phyloP scores from a whole-genome alignment of 225 moss, liverwort and hornwort species.

The Sphagnum tenellum region DNA sequence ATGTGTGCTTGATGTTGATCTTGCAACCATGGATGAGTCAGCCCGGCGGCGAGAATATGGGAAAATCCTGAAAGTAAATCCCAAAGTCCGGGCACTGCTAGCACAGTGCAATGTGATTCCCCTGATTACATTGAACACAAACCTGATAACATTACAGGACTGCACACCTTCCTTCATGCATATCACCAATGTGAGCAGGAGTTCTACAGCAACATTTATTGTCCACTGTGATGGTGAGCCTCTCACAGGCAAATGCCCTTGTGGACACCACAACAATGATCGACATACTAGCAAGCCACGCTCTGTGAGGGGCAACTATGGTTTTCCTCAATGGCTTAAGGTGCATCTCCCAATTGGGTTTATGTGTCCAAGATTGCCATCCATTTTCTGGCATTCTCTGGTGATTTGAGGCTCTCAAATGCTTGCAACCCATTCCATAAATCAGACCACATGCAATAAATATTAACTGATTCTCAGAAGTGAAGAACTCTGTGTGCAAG shows the following conservation, averaged over 20 bases:
- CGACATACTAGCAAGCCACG: constrained; percentile 6
- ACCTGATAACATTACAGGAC: constrained; percentile 20
- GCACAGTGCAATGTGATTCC: constrained; percentile 16
- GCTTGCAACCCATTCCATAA: no score
- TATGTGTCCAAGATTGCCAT: no score
- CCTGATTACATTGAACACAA: constrained; percentile 24
- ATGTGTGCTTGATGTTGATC: constrained; percentile 34
- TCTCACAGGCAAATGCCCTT: constrained; percentile 17
- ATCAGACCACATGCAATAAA: no score
- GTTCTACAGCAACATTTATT: constrained; percentile 9
- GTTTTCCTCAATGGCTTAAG: constrained; percentile 43
- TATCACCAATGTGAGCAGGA: constrained; percentile 20
- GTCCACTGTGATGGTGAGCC: constrained; percentile 26
- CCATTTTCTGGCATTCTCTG: no score
- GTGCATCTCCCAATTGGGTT: constrained; percentile 3
- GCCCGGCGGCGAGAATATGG: constrained; percentile 33
- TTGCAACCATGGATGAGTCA: constrained; percentile 38
- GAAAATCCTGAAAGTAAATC: constrained; percentile 17
- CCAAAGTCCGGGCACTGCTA: constrained; percentile 13
- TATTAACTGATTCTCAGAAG: no score
- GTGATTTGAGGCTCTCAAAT: no score
- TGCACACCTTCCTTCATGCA: constrained; percentile 14
- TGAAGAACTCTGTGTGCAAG: no score
- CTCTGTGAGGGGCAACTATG: constrained; percentile 28
- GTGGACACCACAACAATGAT: constrained; percentile 22